Base-by-base conservation (phyloP, 1,284 basidiomycete genomes). In the Cutaneotrichosporon spelunceum region DNA sequence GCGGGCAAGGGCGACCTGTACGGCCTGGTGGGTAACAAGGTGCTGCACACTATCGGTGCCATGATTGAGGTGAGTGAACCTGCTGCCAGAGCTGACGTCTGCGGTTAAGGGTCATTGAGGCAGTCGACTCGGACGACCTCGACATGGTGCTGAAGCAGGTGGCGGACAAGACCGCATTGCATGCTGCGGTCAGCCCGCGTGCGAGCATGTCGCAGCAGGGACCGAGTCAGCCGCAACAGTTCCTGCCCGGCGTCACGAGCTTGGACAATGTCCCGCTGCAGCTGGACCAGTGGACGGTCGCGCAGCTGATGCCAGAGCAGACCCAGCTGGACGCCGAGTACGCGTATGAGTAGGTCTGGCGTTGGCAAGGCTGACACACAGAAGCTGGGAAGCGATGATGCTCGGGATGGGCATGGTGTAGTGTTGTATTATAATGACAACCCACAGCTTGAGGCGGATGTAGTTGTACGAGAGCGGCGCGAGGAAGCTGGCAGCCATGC, bases 401-500 rank as follows among this genome's bases (percentile, higher is more conserved):
- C 48, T 50, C 16, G 48, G 48, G 26, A 50, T 50, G 48, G 48
- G 48, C 19, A n/a, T 42, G 39, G 39, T 42, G 39, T 42, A 42
- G 39, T 33, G 47, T 50, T 27, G 7, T 26, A 50, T 39, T 47
- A n/a, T n/a, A 60, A 21, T 60, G 53, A 16, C 59, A 60, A 2
- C 59, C 30, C 47, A 49, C 36, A 39, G 36, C 34, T 56, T 55
- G 7, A 60, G 53, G 8, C 59, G 45, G 21, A 55, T 29, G 47
- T 60, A 55, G 53, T 60, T 56, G 53, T 56, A 60, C 9, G 59
- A 53, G 9, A 55, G 53, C 7, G 53, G 59, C 27, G 53, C 47
- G 23, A 60, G 27, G 21, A 60, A 60, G 10, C 59, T 48, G 2
- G 59, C 53, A 1, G 53, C 53, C 53, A 56, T 56, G 16, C 34